Evolutionary conservation across 345 rosid genomes (phyloP).

Genomic region (Hypericum androsaemum): DNA sequence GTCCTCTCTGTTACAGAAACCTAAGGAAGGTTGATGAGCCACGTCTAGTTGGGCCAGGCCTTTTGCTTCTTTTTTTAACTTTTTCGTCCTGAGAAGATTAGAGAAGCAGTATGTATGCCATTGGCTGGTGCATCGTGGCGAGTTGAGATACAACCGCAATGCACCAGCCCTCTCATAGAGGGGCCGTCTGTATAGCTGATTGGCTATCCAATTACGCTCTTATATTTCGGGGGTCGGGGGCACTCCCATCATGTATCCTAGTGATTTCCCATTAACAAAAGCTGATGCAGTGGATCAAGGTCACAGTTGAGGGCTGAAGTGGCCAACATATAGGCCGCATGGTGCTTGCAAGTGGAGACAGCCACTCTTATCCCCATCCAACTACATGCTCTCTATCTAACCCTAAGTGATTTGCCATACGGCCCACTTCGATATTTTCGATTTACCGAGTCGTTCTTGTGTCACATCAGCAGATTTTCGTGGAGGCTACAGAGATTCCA

Average conservation of each 20-base stretch:
- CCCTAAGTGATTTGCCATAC: background rate
- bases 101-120: constrained; percentile 6
- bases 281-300: constrained; percentile 12
- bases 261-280: background rate
- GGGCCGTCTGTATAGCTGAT: too few species aligned
- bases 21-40: background rate
- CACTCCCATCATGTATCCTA: too few species aligned
- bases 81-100: constrained; percentile 2
- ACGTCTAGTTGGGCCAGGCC: constrained; percentile 11
- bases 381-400: background rate
- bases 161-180: too few species aligned
- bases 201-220: too few species aligned
- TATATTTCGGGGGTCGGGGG: too few species aligned
- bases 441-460: too few species aligned
- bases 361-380: constrained; percentile 11
- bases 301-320: constrained; percentile 13
- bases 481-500: too few species aligned
- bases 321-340: constrained; percentile 15
- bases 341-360: constrained; percentile 11
- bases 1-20: constrained; percentile 6
- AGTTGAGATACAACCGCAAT: too few species aligned
- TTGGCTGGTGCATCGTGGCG: too few species aligned
- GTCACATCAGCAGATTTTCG: too few species aligned
- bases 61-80: constrained; percentile 15
- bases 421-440: too few species aligned